A percentile compares a stretch with the other conserved stretches of the same genome.
phyloP scores from a whole-genome alignment of 352 stramenopile species.

The Globisporangium cylindrosporum region DNA sequence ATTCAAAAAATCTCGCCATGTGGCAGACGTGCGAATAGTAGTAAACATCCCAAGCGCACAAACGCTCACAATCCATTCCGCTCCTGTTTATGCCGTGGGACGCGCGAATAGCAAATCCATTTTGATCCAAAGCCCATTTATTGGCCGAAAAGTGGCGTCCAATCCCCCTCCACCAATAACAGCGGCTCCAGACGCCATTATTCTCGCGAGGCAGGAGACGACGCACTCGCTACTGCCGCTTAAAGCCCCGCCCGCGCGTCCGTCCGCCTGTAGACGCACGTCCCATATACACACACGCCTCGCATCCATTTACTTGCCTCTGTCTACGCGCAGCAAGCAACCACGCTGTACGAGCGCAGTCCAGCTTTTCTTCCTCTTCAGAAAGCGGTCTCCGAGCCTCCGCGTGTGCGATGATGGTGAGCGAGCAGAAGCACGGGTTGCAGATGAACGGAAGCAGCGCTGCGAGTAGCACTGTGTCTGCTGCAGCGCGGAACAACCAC shows the following conservation, averaged over 20 bases:
- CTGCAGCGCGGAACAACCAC: not conserved
- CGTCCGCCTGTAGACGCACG: conserved; percentile 1
- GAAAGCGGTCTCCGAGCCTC: not conserved
- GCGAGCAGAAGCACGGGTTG: conserved; percentile 27
- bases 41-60: not conserved
- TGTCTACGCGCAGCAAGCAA: not conserved
- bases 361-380: not conserved
- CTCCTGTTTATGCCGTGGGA: not conserved
- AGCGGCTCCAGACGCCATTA: not conserved
- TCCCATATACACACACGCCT: not conserved
- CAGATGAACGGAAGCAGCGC: conserved; percentile 4
- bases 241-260: not conserved
- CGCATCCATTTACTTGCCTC: not conserved
- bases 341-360: not conserved
- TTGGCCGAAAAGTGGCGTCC: conserved; percentile 30
- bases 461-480: not conserved
- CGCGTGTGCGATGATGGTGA: conserved; percentile 35
- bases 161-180: conserved; percentile 37
- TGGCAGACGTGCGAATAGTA: conserved; percentile 16
- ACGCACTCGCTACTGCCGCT: conserved; percentile 9
- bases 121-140: conserved; percentile 13
- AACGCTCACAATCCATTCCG: conserved; percentile 1
- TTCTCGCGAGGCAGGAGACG: conserved; percentile 14
- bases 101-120: conserved; percentile 9
- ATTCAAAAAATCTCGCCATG: not conserved